A percentile compares a stretch with the other conserved stretches of the same genome.
Evolutionary conservation across 106 monocot species (phyloP).

Genomic region (Dendrobium nobile): DNA sequence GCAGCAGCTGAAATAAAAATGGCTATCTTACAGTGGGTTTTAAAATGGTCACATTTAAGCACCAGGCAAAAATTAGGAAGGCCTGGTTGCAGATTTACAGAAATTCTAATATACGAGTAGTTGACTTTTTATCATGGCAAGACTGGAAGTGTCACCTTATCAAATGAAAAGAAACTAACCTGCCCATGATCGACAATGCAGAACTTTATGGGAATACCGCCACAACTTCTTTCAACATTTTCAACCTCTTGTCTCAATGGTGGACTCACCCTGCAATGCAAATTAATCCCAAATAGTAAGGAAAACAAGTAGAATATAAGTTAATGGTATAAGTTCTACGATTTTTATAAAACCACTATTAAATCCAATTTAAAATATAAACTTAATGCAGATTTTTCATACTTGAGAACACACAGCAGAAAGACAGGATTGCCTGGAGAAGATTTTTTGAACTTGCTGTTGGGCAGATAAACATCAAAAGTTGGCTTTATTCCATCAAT

Average conservation of each 20-base stretch:
- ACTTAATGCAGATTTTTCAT: background rate
- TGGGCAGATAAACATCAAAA: conserved; percentile 81
- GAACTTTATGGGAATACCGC: conserved; percentile 57
- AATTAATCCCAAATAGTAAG: background rate
- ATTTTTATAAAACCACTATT: background rate
- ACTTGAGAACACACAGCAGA: conserved; percentile 60
- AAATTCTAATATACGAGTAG: background rate
- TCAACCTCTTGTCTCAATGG: conserved; percentile 51
- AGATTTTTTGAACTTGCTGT: conserved; percentile 83
- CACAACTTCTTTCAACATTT: conserved; percentile 32
- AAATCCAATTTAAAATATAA: background rate
- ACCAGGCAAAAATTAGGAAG: too few relatives aligned
- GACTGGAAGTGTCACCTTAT: conserved; percentile 37
- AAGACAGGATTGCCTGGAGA: conserved; percentile 64
- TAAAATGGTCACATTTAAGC: too few relatives aligned
- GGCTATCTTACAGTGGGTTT: too few relatives aligned
- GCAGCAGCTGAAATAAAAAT: too few relatives aligned
- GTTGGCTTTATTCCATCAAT: conserved; percentile 32
- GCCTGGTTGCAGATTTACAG: too few relatives aligned
- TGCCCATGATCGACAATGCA: conserved; percentile 71
- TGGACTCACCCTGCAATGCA: conserved; percentile 41
- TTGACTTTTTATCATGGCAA: conserved; percentile 33
- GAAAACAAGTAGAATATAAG: background rate
- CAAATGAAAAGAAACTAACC: conserved; percentile 73
- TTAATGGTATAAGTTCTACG: background rate